Evolutionary conservation across 805 yeast species (phyloP).

Genomic region (Pachysolen tannophilus): DNA sequence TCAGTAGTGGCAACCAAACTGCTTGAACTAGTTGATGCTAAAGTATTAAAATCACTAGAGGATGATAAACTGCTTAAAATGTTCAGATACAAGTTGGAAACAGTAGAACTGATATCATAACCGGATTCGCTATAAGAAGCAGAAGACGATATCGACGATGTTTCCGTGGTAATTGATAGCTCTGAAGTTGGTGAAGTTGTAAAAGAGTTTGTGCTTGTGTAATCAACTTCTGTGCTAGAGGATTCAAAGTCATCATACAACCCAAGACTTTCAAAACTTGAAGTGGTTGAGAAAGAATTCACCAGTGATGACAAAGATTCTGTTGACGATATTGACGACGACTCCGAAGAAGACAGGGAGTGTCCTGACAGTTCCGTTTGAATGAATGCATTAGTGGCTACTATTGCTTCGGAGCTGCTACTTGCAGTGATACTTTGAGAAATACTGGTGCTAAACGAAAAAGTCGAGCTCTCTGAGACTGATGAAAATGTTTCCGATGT

Average conservation of each 20-base stretch:
- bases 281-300: neutral
- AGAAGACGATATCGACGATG: no score
- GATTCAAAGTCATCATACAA: neutral
- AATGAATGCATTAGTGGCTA: no score
- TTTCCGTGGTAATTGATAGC: no score
- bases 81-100: no score
- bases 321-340: neutral
- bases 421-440: slow-evolving; percentile 3
- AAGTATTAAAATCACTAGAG: no score
- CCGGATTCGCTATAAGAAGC: no score
- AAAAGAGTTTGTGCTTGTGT: neutral
- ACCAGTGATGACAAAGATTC: slow-evolving; percentile 1
- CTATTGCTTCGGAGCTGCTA: no score
- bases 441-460: slow-evolving; percentile 9
- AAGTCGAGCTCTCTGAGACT: slow-evolving; percentile 2
- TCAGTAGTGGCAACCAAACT: no score
- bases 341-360: neutral
- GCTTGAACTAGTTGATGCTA: no score
- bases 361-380: neutral
- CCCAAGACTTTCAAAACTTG: neutral
- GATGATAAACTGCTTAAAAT: no score
- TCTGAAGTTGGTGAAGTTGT: neutral
- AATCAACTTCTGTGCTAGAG: no score
- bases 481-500: neutral
- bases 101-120: no score